Evolutionary conservation across 2,329 filamentous ascomycete genomes (phyloP), one percentile per base, ranked within the genome.

Genomic region (Chrysoporthe cubensis): DNA sequence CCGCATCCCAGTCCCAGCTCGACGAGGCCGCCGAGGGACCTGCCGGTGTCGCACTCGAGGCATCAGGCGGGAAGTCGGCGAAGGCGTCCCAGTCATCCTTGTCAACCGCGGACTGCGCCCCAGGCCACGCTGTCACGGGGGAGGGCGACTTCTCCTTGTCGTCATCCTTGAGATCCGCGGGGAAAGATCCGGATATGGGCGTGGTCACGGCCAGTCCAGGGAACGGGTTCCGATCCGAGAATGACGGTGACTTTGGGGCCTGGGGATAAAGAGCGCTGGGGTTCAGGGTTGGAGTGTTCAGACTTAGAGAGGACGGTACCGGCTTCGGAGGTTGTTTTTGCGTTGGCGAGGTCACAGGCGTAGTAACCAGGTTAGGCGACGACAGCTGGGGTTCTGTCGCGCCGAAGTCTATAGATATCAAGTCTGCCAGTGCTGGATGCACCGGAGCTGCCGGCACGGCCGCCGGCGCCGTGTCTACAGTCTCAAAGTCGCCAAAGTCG

Each of bases 401-500:
- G 11, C 65, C 68, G 21, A 70, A 70, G 42, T 70, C 68, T 32
- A 70, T 58, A 44, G 68, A 81, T 8, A 83, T 72, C 4, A 84
- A 75, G 72, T 84, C 81, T 44, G 63, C 62, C 18, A 68, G 59
- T 43, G 68, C 68, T 48, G 66, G 63, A 63, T 72, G 73, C n/a
- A 64, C 48, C 46, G 75, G 73, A 7, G 75, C 71, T 32, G 74
- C 46, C 34, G 46, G 65, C 58, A 70, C 70, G 43, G 76, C 71
- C 42, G 59, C 13, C 4, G 69, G 66, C 9, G 69, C 68, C 43
- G 72, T 43, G 18, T 69, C 70, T 18, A 82, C 83, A 26, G 81
- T 82, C 74, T 88, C 86, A 72, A 89, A 89, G 60, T 88, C 87
- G 16, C 87, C 88, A 78, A 89, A 88, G 44, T 87, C 84, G 59